Base-by-base conservation (phyloP, 176 grass and related monocot genomes). In the Paspalum notatum region DNA sequence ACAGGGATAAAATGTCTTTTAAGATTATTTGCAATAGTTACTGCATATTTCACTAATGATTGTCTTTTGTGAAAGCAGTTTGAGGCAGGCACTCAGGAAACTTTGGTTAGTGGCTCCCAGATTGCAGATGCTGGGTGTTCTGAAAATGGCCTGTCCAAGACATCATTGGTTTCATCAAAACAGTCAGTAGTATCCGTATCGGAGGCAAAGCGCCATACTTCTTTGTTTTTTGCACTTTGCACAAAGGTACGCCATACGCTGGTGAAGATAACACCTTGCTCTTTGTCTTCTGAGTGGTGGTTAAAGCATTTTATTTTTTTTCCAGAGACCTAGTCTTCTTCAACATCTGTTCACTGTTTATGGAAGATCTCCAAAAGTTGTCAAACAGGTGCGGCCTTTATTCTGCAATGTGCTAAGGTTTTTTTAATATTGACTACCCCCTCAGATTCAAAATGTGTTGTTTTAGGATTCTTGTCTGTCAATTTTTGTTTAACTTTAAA, bases 141-240 rank as follows among this genome's bases (percentile, higher is more conserved):
- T 79, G 86, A 81, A 87, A 91, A 63, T 76, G 87, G 76, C 10
- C 78, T 71, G 56, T 76, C 48, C 8, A 85, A 80, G 84, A 57
- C 78, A 72, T 63, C 70, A 75, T 80, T 80, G 59, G 43, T 82
- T 82, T 87, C 84, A 82, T 44, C 51, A 37, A 94, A 80, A 65
- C 76, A 70, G 63, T 75, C 90, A 61, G 16, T 50, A 51, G 24
- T 87, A 69, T 91, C 93, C 73, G 58, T 84, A 47, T 91, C 88
- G 7, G 86, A 96, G 69, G 90, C 87, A 71, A 94, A 96, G 66
- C 67, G 79, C 16, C 82, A 81, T 64, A 91, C 82, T 76, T 96
- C 93, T 70, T 89, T 99, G 67, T 96, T 96, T 83, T 99, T 99
- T 73, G 92, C 97, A 83, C 97, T 99, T 82, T 99, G 97, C 72